Evolutionary conservation across 1,284 basidiomycete genomes (phyloP).

Genomic region (Ustilago crameri): DNA sequence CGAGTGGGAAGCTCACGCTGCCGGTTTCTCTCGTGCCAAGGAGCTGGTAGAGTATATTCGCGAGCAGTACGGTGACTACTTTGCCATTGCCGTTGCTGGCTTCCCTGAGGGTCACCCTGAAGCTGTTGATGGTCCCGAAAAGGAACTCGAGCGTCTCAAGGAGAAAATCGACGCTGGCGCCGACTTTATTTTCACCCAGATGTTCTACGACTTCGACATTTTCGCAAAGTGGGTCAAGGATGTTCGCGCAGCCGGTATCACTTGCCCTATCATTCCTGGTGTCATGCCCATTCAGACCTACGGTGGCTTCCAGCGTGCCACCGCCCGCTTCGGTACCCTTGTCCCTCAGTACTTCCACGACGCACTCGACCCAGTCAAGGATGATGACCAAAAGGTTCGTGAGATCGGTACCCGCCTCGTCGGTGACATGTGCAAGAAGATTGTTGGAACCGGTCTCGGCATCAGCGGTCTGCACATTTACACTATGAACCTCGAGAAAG

Average conservation of each 20-base stretch:
- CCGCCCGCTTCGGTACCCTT: conserved; percentile 82
- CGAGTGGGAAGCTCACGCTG: conserved; percentile 71
- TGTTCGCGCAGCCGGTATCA: conserved; percentile 75
- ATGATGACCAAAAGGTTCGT: conserved; percentile 66
- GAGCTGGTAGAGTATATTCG: conserved; percentile 67
- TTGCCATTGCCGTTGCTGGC: conserved; percentile 66
- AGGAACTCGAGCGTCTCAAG: conserved; percentile 86
- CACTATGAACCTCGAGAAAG: conserved; percentile 68
- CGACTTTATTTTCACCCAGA: conserved; percentile 92
- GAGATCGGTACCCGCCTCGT: conserved; percentile 58
- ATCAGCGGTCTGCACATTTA: conserved; percentile 67
- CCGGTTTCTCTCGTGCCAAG: conserved; percentile 63
- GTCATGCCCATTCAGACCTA: conserved; percentile 98
- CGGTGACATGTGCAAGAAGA: conserved; percentile 66
- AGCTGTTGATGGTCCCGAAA: conserved; percentile 67
- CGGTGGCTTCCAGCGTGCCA: conserved; percentile 94
- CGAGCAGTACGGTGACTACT: conserved; percentile 65
- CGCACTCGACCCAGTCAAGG: conserved; percentile 87
- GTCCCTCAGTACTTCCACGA: conserved; percentile 86
- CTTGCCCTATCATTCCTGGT: conserved; percentile 91
- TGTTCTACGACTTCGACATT: conserved; percentile 90
- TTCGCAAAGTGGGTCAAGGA: conserved; percentile 87
- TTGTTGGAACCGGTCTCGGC: conserved; percentile 57
- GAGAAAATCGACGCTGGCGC: conserved; percentile 87
- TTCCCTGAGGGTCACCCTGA: conserved; percentile 76